Conservation (phyloP, 2,329 filamentous ascomycete species). For the Pyrenophora seminiperda region DNA sequence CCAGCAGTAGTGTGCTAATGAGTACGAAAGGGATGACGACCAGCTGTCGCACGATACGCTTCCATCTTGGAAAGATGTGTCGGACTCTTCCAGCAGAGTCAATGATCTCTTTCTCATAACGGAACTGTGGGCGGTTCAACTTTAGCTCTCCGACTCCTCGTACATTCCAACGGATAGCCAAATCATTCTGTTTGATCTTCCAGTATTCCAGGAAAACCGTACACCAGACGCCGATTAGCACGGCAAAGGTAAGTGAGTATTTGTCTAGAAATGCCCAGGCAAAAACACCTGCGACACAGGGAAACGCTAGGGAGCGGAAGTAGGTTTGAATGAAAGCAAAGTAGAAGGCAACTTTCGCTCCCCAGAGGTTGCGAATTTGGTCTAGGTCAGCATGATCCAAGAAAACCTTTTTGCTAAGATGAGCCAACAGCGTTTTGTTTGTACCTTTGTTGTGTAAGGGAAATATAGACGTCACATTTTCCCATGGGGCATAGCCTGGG, state of each 20-base stretch:
- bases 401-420: constrained; percentile 73
- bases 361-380: constrained; percentile 75
- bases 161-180: constrained; percentile 43
- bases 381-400: constrained; percentile 71
- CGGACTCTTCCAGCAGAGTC: constrained; percentile 34
- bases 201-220: constrained; percentile 45
- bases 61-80: constrained; percentile 40
- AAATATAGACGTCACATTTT: constrained; percentile 74
- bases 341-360: constrained; percentile 63
- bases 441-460: constrained; percentile 77
- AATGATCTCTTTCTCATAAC: constrained; percentile 29
- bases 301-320: constrained; percentile 38
- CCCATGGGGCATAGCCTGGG: constrained; percentile 71
- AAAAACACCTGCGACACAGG: constrained; percentile 36
- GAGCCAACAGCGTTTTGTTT: constrained; percentile 76
- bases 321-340: constrained; percentile 46
- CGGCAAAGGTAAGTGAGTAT: constrained; percentile 39
- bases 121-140: constrained; percentile 38
- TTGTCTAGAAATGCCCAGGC: constrained; percentile 39
- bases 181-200: constrained; percentile 41
- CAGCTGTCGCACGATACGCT: constrained; percentile 36
- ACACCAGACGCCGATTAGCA: constrained; percentile 42
- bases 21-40: constrained; percentile 40
- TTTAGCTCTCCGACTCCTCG: constrained; percentile 39
- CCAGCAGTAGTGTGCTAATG: constrained; percentile 35